Evolutionary conservation across 2,329 filamentous ascomycete species (phyloP).

Genomic region (Sporothrix schenckii): DNA sequence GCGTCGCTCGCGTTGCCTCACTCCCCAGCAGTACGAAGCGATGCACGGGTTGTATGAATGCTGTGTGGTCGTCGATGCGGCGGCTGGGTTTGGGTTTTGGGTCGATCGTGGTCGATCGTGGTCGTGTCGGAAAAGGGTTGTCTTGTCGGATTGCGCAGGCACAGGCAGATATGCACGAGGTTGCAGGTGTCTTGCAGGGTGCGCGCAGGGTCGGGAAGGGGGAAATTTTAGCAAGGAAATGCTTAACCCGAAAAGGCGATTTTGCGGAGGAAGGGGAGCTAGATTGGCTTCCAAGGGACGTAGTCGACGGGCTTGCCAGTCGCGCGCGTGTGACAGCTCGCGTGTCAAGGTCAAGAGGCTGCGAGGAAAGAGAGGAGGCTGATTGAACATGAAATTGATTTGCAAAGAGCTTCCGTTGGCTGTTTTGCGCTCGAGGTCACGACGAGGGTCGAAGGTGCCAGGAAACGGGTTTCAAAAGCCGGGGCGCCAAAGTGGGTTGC

Average conservation of each 20-base stretch:
- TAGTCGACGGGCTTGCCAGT: conserved; percentile 3
- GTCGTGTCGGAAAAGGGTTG: conserved; percentile 22
- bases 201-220: conserved; percentile 15
- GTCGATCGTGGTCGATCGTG: not conserved
- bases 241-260: conserved; percentile 30
- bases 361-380: not conserved
- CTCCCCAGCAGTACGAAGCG: not conserved
- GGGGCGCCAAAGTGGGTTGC: conserved; percentile 24
- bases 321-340: conserved; percentile 10
- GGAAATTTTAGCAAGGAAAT: conserved; percentile 24
- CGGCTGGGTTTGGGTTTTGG: not conserved
- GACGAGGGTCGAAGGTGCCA: conserved; percentile 6
- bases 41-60: not conserved
- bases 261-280: conserved; percentile 27
- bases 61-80: conserved; percentile 8
- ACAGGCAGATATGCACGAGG: conserved; percentile 1
- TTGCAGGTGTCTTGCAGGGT: not conserved
- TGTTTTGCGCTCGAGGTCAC: conserved; percentile 11
- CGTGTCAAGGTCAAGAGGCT: not conserved
- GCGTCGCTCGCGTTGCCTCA: not conserved
- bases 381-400: not conserved
- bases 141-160: conserved; percentile 22
- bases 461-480: conserved; percentile 8
- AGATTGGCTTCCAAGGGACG: conserved; percentile 1
- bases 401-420: not conserved